These are phyloP conservation scores for Xerophyta viscosa DNA, from an alignment of 106 monocot species.

Conservation along the genomic window DNA sequence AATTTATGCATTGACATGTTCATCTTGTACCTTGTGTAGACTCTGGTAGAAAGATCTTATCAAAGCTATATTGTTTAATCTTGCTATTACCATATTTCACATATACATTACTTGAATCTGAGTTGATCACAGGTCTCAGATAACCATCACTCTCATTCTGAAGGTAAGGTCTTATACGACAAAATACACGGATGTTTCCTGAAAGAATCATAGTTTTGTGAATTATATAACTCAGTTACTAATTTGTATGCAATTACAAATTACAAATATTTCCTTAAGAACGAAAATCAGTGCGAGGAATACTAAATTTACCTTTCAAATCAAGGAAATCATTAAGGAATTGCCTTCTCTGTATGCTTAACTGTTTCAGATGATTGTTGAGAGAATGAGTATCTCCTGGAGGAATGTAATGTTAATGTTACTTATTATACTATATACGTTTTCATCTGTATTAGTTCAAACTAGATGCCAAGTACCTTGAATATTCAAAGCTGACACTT, in stretches of 20 bases:
- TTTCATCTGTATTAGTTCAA: neutral
- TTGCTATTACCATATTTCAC: constrained; percentile 31
- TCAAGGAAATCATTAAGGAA: constrained; percentile 51
- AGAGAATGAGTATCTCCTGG: constrained; percentile 32
- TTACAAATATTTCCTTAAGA: neutral
- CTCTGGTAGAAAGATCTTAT: constrained; percentile 45
- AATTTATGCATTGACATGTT: neutral
- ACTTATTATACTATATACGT: neutral
- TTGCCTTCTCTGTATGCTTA: constrained; percentile 34
- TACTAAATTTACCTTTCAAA: constrained; percentile 42
- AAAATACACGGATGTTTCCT: constrained; percentile 76
- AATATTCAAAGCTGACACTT: constrained; percentile 18
- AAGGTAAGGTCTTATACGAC: constrained; percentile 48
- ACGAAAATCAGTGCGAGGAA: neutral
- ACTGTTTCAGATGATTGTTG: constrained; percentile 18
- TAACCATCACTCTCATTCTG: constrained; percentile 15
- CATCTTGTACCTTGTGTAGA: constrained; percentile 59
- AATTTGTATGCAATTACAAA: neutral
- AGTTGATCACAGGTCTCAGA: constrained; percentile 14
- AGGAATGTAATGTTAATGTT: neutral
- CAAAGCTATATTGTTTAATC: constrained; percentile 41
- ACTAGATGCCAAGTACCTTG: constrained; percentile 15
- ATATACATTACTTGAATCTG: constrained; percentile 38
- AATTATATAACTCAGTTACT: too few species aligned
- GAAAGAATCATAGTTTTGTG: neutral